A percentile compares a stretch with the other conserved stretches of the same genome.
These are phyloP conservation scores for Ceriops decandra DNA, from an alignment of 345 rosid species.

Conservation along the genomic window DNA sequence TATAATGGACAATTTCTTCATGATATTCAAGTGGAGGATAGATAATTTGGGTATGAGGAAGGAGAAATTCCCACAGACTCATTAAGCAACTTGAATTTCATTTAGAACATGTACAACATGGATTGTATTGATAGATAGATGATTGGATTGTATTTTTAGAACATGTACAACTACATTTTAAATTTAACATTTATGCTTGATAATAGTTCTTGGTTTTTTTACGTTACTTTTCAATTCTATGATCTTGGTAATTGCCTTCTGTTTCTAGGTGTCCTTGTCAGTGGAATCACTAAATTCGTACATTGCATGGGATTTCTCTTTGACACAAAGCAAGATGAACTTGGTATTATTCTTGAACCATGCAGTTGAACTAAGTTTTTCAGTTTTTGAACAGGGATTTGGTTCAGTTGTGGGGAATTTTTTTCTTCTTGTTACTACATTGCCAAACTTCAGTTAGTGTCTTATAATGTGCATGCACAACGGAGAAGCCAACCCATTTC, in stretches of 20 bases:
- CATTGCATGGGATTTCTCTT: conserved; percentile 93
- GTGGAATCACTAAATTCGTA: conserved; percentile 91
- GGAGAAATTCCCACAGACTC: background rate
- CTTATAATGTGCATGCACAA: background rate
- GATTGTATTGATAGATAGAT: background rate
- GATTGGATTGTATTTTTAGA: background rate
- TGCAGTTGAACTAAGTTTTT: background rate
- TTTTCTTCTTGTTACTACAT: background rate
- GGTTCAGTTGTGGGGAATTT: background rate
- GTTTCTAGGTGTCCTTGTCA: conserved; percentile 57
- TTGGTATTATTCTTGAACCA: conserved; percentile 48
- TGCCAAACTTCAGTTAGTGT: background rate
- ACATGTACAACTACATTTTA: background rate
- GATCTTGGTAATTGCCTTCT: conserved; percentile 8
- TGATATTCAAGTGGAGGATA: background rate
- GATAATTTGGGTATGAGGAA: background rate
- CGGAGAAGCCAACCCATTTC: too few relatives aligned
- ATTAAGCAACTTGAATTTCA: background rate
- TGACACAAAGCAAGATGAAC: conserved; percentile 78
- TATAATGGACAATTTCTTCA: background rate
- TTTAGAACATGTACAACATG: background rate
- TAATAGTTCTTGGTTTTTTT: background rate
- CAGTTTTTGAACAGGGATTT: background rate
- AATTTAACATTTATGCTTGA: background rate
- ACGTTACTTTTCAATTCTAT: background rate